Evolutionary conservation across 768 basidiomycete genomes (phyloP).

Genomic region (Leccinum disarticulatum): DNA sequence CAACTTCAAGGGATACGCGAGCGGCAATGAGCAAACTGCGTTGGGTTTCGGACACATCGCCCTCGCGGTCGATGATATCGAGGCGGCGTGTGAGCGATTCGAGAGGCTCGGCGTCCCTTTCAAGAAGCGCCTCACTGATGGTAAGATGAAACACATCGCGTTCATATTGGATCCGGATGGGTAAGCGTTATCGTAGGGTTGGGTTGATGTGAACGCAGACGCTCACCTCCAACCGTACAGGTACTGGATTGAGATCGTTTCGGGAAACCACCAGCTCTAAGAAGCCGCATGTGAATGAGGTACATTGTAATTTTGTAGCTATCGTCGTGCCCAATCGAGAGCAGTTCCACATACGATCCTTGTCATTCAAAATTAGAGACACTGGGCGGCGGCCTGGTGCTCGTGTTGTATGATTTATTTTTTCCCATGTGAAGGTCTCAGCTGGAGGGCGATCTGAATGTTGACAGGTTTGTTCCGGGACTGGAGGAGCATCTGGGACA

Average conservation of each 20-base stretch:
- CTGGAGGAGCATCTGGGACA: too few relatives aligned
- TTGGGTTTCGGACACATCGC: slow-evolving; percentile 86
- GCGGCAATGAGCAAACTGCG: slow-evolving; percentile 83
- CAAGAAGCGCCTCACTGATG: slow-evolving; percentile 85
- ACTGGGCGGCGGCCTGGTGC: too few relatives aligned
- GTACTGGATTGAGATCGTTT: slow-evolving; percentile 63
- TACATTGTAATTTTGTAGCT: neutral
- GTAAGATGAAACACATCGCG: slow-evolving; percentile 82
- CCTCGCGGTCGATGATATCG: slow-evolving; percentile 79
- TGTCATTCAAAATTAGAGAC: too few relatives aligned
- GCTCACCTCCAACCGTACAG: slow-evolving; percentile 28
- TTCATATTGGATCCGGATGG: slow-evolving; percentile 87
- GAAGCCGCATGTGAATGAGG: neutral
- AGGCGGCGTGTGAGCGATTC: slow-evolving; percentile 80
- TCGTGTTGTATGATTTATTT: too few relatives aligned
- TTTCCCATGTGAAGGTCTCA: too few relatives aligned
- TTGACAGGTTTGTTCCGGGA: too few relatives aligned
- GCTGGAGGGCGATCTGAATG: too few relatives aligned
- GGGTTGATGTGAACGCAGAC: neutral
- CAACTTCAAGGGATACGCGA: slow-evolving; percentile 78
- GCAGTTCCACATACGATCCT: too few relatives aligned
- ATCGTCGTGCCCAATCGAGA: neutral
- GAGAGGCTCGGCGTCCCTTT: slow-evolving; percentile 78
- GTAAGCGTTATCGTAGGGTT: slow-evolving; percentile 34
- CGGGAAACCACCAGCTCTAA: slow-evolving; percentile 31